Evolutionary conservation across 805 yeast genomes (phyloP).

Genomic region (Yamadazyma philogaea): DNA sequence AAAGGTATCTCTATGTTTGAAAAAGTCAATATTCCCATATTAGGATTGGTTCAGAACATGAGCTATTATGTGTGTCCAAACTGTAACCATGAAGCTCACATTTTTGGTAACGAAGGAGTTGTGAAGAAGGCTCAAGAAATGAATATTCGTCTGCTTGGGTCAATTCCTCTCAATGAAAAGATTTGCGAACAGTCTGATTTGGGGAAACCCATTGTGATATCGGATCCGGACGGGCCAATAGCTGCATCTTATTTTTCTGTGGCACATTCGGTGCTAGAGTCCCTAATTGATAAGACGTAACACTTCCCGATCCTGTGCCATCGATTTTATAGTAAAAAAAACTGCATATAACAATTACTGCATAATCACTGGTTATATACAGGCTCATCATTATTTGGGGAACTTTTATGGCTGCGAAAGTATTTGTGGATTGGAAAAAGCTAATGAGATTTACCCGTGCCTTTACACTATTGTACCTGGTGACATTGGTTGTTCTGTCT

Average conservation of each 20-base stretch:
- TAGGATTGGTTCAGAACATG: constrained; percentile 84
- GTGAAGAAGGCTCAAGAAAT: constrained; percentile 47
- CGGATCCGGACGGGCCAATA: constrained; percentile 33
- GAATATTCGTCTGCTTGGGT: constrained; percentile 54
- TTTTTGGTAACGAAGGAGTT: constrained; percentile 68
- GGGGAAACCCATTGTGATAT: constrained; percentile 61
- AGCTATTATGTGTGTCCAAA: constrained; percentile 72
- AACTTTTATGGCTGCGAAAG: constrained; percentile 7
- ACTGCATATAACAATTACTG: no score
- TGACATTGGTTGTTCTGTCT: neutral
- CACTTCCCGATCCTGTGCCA: no score
- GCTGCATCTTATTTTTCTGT: constrained; percentile 47
- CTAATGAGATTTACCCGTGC: neutral
- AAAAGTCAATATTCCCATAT: constrained; percentile 65
- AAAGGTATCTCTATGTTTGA: constrained; percentile 78
- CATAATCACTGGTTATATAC: no score
- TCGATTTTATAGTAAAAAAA: no score
- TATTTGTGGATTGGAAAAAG: neutral
- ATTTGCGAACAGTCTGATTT: constrained; percentile 60
- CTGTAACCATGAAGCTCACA: constrained; percentile 67
- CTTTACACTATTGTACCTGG: neutral
- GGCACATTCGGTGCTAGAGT: constrained; percentile 28
- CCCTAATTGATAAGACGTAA: neutral
- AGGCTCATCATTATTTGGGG: no score
- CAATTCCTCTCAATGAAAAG: constrained; percentile 61